These are phyloP conservation scores for Acanthamoeba royreba DNA, from an alignment of 208 protist genomes.

Conservation along the genomic window DNA sequence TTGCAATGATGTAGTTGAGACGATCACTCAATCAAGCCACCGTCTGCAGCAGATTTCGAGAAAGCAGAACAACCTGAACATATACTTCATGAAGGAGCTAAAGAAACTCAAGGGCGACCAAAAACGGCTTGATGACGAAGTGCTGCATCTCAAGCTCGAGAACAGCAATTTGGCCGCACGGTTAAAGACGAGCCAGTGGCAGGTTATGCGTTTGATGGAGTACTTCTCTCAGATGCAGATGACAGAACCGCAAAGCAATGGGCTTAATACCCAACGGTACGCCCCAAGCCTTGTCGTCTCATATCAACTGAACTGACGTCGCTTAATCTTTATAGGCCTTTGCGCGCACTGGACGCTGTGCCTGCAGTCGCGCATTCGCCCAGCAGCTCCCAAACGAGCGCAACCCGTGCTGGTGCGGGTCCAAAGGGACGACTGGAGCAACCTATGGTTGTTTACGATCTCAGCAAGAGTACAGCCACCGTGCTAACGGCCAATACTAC, in stretches of 20 bases:
- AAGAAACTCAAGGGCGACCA: conserved; percentile 42
- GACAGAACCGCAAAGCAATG: background rate
- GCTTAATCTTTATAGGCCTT: background rate
- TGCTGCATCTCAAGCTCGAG: conserved; percentile 48
- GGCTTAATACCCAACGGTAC: background rate
- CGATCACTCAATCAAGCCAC: no score
- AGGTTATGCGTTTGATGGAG: conserved; percentile 44
- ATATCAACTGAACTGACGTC: no score
- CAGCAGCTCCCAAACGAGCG: background rate
- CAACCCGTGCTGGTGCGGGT: no score
- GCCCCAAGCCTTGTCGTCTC: no score
- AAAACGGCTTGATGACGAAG: conserved; percentile 38
- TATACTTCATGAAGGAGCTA: conserved; percentile 48
- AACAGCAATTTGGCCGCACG: conserved; percentile 35
- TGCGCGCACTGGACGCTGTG: background rate
- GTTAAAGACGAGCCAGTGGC: conserved; percentile 40
- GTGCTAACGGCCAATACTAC: conserved; percentile 47
- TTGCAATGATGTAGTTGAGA: no score
- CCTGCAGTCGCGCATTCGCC: background rate
- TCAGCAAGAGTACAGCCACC: conserved; percentile 10
- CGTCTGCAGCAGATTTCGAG: background rate
- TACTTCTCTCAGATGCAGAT: conserved; percentile 23
- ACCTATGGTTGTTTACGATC: conserved; percentile 44
- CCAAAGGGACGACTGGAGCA: background rate
- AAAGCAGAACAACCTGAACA: conserved; percentile 47